These are phyloP conservation scores for Magnusiomyces tetraspermus DNA, from an alignment of 1,139 yeast species.

Conservation along the genomic window DNA sequence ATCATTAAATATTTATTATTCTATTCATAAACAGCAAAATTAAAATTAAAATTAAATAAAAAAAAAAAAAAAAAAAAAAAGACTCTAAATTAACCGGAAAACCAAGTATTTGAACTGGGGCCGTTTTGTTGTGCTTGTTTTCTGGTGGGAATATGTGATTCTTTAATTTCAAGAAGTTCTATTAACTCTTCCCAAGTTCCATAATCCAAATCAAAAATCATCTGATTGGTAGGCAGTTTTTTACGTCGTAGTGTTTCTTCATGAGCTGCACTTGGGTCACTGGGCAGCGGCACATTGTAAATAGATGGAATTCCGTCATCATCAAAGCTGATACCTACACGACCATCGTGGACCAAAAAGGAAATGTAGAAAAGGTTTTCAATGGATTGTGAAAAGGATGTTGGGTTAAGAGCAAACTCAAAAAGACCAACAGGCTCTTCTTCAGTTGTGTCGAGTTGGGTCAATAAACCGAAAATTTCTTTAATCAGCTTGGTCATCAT, in stretches of 20 bases:
- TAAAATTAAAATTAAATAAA: no score
- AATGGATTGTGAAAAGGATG: conserved; percentile 65
- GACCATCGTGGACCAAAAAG: conserved; percentile 68
- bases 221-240: conserved; percentile 41
- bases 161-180: conserved; percentile 15
- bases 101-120: not conserved
- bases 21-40: no score
- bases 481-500: conserved; percentile 31
- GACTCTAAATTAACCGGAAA: not conserved
- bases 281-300: conserved; percentile 23
- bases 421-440: conserved; percentile 47
- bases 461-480: conserved; percentile 21
- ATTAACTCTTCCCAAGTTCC: conserved; percentile 49
- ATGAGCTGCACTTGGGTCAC: conserved; percentile 22
- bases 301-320: conserved; percentile 44
- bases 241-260: conserved; percentile 27
- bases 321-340: conserved; percentile 40
- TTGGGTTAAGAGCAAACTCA: conserved; percentile 62
- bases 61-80: not conserved
- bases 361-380: conserved; percentile 79
- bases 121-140: not conserved
- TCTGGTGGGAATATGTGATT: not conserved
- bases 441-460: conserved; percentile 21
- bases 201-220: conserved; percentile 62
- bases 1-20: no score